A percentile compares a stretch with the other conserved stretches of the same genome.
phyloP scores from a whole-genome alignment of 495 filamentous ascomycete genomes.

The Entonaema liquescens region DNA sequence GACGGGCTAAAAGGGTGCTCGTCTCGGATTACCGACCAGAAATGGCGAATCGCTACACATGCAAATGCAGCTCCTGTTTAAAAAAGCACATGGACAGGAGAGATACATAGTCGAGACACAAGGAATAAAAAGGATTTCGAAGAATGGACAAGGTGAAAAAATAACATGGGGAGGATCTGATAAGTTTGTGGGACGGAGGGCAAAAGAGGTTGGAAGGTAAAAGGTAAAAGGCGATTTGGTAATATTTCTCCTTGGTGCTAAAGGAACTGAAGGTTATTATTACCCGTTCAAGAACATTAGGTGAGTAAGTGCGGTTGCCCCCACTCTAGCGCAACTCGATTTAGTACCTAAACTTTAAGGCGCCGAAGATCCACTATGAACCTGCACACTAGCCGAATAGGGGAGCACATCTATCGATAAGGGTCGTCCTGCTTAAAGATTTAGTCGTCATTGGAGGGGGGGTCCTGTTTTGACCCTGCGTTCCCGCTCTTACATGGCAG shows the following conservation, averaged over 20 bases:
- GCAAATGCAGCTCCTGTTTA: constrained; percentile 15
- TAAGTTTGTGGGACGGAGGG: constrained; percentile 34
- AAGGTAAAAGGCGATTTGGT: constrained; percentile 29
- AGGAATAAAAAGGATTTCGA: neutral
- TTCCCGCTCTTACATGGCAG: constrained; percentile 34
- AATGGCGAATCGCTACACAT: constrained; percentile 17
- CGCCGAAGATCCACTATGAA: constrained; percentile 16
- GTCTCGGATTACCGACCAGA: constrained; percentile 34
- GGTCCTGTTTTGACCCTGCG: constrained; percentile 23
- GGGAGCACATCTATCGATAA: constrained; percentile 33
- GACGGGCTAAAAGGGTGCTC: constrained; percentile 1
- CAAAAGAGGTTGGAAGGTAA: constrained; percentile 29
- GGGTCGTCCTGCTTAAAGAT: constrained; percentile 15
- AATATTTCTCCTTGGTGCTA: constrained; percentile 38
- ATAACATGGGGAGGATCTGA: constrained; percentile 2
- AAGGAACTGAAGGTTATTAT: constrained; percentile 35
- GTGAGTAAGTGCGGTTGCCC: constrained; percentile 35
- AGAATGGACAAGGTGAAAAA: constrained; percentile 5
- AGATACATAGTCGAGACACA: neutral
- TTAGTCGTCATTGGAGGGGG: constrained; percentile 38
- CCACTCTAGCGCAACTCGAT: constrained; percentile 32
- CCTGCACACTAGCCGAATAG: constrained; percentile 11
- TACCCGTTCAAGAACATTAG: constrained; percentile 19
- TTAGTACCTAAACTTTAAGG: constrained; percentile 35
- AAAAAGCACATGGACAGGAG: neutral